phyloP scores from a whole-genome alignment of 2,329 filamentous ascomycete genomes.

The Fusarium sp. region DNA sequence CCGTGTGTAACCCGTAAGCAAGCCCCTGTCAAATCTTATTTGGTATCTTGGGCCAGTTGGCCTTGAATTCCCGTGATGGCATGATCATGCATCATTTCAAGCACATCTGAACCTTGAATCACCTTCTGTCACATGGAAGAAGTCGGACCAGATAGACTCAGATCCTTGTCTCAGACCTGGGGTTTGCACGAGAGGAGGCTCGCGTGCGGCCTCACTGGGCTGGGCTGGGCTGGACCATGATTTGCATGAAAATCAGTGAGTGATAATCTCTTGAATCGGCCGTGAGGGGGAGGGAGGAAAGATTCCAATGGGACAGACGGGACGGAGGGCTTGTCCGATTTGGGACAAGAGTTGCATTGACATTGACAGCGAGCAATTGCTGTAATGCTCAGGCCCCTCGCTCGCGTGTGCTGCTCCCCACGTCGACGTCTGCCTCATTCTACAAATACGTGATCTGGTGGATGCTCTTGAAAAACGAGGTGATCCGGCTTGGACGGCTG shows the following conservation, averaged over 20 bases:
- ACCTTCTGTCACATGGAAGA: conserved; percentile 27
- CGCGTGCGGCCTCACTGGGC: conserved; percentile 2
- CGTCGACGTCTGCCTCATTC: background rate
- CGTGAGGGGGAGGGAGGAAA: background rate
- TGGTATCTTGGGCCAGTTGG: conserved; percentile 2
- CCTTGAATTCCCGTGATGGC: conserved; percentile 28
- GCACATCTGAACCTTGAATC: conserved; percentile 9
- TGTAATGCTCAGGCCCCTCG: conserved; percentile 7
- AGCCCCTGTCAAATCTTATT: conserved; percentile 25
- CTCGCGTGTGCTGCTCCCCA: background rate
- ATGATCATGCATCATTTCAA: conserved; percentile 28
- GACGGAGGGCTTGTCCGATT: background rate
- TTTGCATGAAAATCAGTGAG: conserved; percentile 6
- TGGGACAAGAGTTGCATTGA: background rate
- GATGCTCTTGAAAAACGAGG: conserved; percentile 14
- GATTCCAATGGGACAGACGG: background rate
- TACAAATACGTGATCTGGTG: conserved; percentile 1
- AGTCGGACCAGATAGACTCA: conserved; percentile 26
- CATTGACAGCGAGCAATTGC: background rate
- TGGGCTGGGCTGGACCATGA: background rate
- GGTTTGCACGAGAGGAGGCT: conserved; percentile 9
- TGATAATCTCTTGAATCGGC: background rate
- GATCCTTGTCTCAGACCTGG: conserved; percentile 35
- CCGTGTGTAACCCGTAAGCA: background rate
- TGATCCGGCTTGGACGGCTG: conserved; percentile 20